Conservation (phyloP, 805 yeast genomes). For the Candida oleophila region DNA sequence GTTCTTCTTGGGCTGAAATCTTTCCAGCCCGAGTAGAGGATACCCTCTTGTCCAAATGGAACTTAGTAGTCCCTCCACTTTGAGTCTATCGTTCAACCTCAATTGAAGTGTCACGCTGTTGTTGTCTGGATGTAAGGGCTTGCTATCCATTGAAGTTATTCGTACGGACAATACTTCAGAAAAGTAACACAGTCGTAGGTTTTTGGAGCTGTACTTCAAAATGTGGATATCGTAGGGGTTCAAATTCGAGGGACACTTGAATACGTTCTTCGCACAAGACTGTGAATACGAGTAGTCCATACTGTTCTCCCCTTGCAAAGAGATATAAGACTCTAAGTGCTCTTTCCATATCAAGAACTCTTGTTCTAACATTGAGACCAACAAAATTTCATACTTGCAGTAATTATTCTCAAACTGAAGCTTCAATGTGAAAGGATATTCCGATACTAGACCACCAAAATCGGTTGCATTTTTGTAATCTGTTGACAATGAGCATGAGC, state of each 20-base stretch:
- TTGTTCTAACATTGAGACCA: conserved; percentile 24
- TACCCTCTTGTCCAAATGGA: background rate
- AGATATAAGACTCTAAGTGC: conserved; percentile 16
- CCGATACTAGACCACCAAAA: conserved; percentile 29
- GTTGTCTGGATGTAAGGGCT: background rate
- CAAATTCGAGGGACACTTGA: conserved; percentile 4
- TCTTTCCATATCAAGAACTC: conserved; percentile 47
- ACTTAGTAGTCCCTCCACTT: background rate
- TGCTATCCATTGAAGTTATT: background rate
- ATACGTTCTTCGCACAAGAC: background rate
- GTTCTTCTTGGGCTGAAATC: background rate
- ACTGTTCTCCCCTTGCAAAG: conserved; percentile 25
- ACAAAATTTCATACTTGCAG: conserved; percentile 44
- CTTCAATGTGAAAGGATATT: conserved; percentile 36
- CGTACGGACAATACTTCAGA: conserved; percentile 12
- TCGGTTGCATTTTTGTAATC: conserved; percentile 17
- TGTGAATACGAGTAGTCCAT: conserved; percentile 15
- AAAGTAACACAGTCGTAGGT: conserved; percentile 20
- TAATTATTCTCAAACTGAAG: conserved; percentile 45
- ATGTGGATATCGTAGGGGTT: conserved; percentile 17
- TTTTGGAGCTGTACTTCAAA: conserved; percentile 1
- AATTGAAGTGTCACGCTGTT: background rate
- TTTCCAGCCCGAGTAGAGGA: background rate
- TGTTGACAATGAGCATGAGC: conserved; percentile 25
- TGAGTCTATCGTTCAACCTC: background rate